These are phyloP conservation scores for Aspergillus bombycis DNA, from an alignment of 2,329 filamentous ascomycete species.

Conservation along the genomic window DNA sequence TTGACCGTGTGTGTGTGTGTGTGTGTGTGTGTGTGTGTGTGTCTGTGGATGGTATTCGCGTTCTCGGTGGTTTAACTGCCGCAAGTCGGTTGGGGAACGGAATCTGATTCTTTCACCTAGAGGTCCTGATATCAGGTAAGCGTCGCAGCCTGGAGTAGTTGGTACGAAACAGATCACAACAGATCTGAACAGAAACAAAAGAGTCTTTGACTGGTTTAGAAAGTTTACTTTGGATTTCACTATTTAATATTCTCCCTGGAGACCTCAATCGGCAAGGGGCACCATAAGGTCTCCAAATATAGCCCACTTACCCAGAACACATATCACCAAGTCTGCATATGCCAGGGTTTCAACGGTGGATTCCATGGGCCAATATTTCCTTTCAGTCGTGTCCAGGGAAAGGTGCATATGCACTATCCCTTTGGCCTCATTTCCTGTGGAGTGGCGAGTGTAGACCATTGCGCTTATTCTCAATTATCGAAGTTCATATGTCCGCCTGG, in stretches of 20 bases:
- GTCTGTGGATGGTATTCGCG: background rate
- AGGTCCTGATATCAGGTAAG: background rate
- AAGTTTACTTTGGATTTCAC: background rate
- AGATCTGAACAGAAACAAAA: background rate
- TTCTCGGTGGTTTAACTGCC: background rate
- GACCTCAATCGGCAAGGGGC: background rate
- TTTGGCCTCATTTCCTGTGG: background rate
- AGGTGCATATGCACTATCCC: background rate
- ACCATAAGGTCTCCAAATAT: background rate
- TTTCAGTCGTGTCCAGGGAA: background rate
- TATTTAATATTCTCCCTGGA: constrained; percentile 1
- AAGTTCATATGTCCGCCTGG: background rate
- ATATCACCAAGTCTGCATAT: background rate
- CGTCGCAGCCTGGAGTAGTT: background rate
- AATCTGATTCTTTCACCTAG: background rate
- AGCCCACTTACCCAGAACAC: background rate
- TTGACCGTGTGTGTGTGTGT: no score
- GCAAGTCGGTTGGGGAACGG: background rate
- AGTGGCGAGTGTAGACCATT: background rate
- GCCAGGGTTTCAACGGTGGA: background rate
- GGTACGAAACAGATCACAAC: background rate
- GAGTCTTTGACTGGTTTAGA: background rate
- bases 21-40: no score
- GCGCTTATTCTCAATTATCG: background rate
- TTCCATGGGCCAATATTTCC: background rate